Base-by-base conservation (phyloP, 2,329 filamentous ascomycete genomes). In the Emergomyces africanus region DNA sequence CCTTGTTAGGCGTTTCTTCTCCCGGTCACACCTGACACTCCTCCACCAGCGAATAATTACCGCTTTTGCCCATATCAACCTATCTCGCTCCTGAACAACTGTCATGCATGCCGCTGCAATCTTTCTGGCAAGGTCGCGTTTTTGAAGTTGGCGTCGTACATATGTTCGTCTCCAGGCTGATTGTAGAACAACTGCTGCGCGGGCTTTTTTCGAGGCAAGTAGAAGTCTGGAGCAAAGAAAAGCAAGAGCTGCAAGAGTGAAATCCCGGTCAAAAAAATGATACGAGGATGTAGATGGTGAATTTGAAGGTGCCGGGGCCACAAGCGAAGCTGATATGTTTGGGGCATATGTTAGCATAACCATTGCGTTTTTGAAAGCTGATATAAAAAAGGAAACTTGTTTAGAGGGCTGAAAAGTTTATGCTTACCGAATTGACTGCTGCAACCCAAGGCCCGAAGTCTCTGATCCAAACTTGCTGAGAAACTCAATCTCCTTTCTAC, bases 191-290 rank as follows among this genome's bases (percentile, higher is more conserved):
- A 72, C 67, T 0, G 81, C 81, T 1, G 82, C 82, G 49, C 78
- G 76, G 60, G 76, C 72, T 14, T 70, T 71, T 59, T 74, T 74
- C 1, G 77, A 76, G 5, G 81, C 74, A 0, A 78, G 76, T 3
- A 85, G 72, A 0, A 85, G 71, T 46, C 82, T 77, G 3, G 80
- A 83, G 48, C 81, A 82, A 5, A 86, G 76, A 67, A 84, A 84
- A 3, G 81, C 76, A 8, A 86, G 77, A 2, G 79, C 77, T 2
- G 80, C 77, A 30, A 83, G 67, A 0, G 80, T 82, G 62, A 82
- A 83, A 63, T 80, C 77, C 30, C 72, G 72, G 59, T 79, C 77
- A 14, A 82, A 80, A 28, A 84, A 76, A 30, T 74, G 71, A n/a
- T 67, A 63, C 23, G 57, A 58, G 28, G 42, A 39, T 37, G 57